phyloP scores from a whole-genome alignment of 2,329 filamentous ascomycete genomes.

The Diplodia sapinea region DNA sequence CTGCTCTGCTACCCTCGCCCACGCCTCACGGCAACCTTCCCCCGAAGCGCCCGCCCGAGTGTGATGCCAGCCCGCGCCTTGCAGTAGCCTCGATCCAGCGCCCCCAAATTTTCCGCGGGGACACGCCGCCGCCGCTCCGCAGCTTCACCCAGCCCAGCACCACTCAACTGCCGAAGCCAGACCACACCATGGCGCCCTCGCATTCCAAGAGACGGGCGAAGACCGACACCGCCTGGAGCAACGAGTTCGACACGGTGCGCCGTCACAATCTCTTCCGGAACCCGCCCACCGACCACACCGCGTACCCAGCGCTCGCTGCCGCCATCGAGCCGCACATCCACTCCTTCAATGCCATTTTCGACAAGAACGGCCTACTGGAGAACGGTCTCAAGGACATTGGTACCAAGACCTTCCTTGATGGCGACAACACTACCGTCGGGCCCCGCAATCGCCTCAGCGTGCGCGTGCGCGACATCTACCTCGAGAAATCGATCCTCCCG shows the following conservation, averaged over 20 bases:
- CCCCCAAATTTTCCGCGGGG: not conserved
- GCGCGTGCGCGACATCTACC: slow-evolving; percentile 77
- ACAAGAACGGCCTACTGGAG: slow-evolving; percentile 72
- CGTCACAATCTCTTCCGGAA: slow-evolving; percentile 88
- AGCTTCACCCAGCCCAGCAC: not conserved
- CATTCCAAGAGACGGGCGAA: slow-evolving; percentile 34
- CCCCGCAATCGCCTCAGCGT: slow-evolving; percentile 77
- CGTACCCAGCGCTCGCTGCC: slow-evolving; percentile 83
- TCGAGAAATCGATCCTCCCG: slow-evolving; percentile 82
- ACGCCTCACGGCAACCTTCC: not conserved
- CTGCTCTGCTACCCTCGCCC: not conserved
- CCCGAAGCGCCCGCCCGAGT: not conserved
- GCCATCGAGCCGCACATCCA: slow-evolving; percentile 93
- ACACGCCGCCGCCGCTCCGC: not conserved
- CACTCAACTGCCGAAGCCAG: not conserved
- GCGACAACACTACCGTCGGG: slow-evolving; percentile 67
- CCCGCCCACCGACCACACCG: slow-evolving; percentile 83
- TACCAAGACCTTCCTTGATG: slow-evolving; percentile 84
- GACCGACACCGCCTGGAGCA: slow-evolving; percentile 72
- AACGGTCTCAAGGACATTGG: slow-evolving; percentile 88
- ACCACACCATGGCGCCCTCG: slow-evolving; percentile 24
- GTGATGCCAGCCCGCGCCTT: slow-evolving; percentile 13
- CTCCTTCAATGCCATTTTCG: slow-evolving; percentile 92
- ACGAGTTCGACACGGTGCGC: slow-evolving; percentile 82
- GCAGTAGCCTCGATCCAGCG: slow-evolving; percentile 9